A percentile compares a stretch with the other conserved stretches of the same genome.
These are phyloP conservation scores for Aspergillus nidulans DNA, from an alignment of 495 filamentous ascomycete genomes.

Conservation along the genomic window DNA sequence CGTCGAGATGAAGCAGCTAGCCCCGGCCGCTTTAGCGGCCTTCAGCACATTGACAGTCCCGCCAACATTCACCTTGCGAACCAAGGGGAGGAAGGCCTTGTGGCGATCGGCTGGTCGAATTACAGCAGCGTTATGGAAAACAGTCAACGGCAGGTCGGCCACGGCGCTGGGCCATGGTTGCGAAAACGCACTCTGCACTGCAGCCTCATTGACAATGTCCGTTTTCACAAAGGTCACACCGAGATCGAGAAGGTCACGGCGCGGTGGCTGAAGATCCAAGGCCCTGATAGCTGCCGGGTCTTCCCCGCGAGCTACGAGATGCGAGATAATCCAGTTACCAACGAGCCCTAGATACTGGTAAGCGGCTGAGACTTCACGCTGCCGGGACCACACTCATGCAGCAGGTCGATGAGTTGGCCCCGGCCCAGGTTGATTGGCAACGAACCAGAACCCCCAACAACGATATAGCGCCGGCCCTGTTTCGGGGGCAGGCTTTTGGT, in stretches of 20 bases:
- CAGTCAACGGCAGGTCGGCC: constrained; percentile 46
- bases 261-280: constrained; percentile 46
- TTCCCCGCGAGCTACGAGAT: constrained; percentile 52
- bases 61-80: constrained; percentile 50
- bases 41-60: constrained; percentile 49
- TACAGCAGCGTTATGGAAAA: constrained; percentile 54
- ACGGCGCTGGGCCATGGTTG: constrained; percentile 46
- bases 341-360: constrained; percentile 42
- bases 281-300: constrained; percentile 50
- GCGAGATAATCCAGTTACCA: constrained; percentile 51
- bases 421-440: constrained; percentile 5
- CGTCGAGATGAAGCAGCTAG: constrained; percentile 51
- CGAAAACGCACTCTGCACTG: constrained; percentile 44
- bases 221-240: constrained; percentile 46
- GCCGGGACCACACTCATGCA: constrained; percentile 43
- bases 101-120: constrained; percentile 49
- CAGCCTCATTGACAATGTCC: constrained; percentile 47
- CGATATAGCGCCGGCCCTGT: constrained; percentile 51
- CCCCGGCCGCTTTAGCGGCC: constrained; percentile 42
- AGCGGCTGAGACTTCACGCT: constrained; percentile 47
- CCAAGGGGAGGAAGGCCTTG: constrained; percentile 37
- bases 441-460: constrained; percentile 56
- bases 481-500: constrained; percentile 46
- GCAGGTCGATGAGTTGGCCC: constrained; percentile 28
- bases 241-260: constrained; percentile 33